Evolutionary conservation across 352 stramenopile species (phyloP), one percentile per base, ranked within the genome.

Genomic region (Globisporangium irregulare): DNA sequence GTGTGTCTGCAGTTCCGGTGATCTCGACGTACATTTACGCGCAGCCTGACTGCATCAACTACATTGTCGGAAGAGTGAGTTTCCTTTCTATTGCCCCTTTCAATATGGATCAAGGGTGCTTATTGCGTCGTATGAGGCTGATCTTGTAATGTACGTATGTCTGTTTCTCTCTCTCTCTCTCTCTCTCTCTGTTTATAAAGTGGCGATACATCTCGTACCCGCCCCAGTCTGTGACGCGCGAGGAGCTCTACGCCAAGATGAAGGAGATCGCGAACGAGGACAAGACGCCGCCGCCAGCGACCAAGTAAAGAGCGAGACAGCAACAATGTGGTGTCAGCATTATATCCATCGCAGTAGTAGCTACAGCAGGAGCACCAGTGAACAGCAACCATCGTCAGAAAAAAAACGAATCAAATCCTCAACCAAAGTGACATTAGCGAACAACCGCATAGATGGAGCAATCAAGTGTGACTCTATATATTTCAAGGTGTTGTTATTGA

Each of bases 181-280:
- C 6, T 55, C 5, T 72, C 48, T 25, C 20, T 67, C 27, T 65
- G 61, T 4, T 3, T 6, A 0, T 68, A 25, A 22, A 94, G 86
- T 92, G 84, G 83, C 87, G 88, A 71, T 95, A 95, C 78, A 93
- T 95, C 55, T 72, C 89, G 75, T 95, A 94, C 75, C 88, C 88
- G 14, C 82, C 85, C 10, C 86, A 95, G 64, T 64, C 81, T 20
- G 77, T 91, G 41, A 84, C 88, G 29, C 83, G 88, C 32, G 88
- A 95, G 22, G 84, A 95, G 61, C 76, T 93, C 56, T 78, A 88
- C 73, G 67, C 84, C 58, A 92, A 93, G 79, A 88, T 91, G 74
- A 82, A 82, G 46, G 69, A 93, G 66, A 69, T 93, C 50, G 81
- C 82, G 7, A 75, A 82, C 9, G 84, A 94, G 38, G 78, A 86